Percentiles rank a stretch among this genome's conserved stretches.
phyloP scores from a whole-genome alignment of 2,329 filamentous ascomycete species.

The Sphaerulina musiva region DNA sequence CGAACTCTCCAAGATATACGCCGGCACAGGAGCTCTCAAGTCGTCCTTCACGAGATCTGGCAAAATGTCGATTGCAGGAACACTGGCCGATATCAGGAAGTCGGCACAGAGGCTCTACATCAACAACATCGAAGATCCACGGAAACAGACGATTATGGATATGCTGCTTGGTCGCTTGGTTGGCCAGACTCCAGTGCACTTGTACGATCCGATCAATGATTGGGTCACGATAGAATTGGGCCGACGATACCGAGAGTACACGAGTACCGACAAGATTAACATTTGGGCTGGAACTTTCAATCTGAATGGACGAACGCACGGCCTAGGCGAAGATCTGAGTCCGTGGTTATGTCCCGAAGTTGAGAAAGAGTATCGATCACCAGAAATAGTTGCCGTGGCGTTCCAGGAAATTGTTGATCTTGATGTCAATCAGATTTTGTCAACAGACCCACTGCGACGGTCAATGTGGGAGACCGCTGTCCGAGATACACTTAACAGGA shows the following conservation, averaged over 20 bases:
- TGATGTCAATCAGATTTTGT: constrained; percentile 98
- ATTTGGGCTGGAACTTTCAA: constrained; percentile 92
- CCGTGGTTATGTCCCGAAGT: constrained; percentile 73
- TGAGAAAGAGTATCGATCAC: constrained; percentile 53
- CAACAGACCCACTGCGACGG: constrained; percentile 81
- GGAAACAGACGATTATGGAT: constrained; percentile 88
- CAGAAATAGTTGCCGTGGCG: constrained; percentile 81
- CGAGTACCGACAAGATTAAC: constrained; percentile 64
- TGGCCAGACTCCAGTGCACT: constrained; percentile 72
- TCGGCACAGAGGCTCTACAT: constrained; percentile 91
- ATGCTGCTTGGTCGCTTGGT: constrained; percentile 83
- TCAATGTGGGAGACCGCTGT: constrained; percentile 83
- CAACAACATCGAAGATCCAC: constrained; percentile 95
- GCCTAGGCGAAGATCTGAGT: constrained; percentile 71
- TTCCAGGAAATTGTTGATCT: constrained; percentile 99
- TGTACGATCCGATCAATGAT: constrained; percentile 94
- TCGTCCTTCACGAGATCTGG: constrained; percentile 89
- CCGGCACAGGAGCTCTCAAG: constrained; percentile 90
- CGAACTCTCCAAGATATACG: constrained; percentile 88
- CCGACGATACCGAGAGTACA: constrained; percentile 63
- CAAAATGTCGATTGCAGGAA: constrained; percentile 91
- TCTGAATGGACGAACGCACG: constrained; percentile 77
- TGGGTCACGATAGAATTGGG: constrained; percentile 71
- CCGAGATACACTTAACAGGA: constrained; percentile 65
- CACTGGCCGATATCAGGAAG: constrained; percentile 90